Base-by-base conservation (phyloP, 2,329 filamentous ascomycete genomes). In the Microdochium bolleyi region DNA sequence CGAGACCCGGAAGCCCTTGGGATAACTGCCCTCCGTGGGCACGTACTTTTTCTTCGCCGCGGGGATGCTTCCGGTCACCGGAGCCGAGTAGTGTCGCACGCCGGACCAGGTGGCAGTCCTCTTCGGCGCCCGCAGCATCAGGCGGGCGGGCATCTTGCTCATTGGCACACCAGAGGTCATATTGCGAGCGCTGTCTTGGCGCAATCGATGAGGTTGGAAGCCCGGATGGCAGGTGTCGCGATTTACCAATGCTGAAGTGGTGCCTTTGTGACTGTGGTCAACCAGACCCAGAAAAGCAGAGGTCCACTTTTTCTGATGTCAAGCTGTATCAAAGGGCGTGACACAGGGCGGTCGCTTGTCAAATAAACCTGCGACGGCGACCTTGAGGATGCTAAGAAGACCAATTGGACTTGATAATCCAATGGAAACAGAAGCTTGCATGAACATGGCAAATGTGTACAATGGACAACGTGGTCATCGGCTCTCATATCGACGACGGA, bases 41-140 rank as follows among this genome's bases (percentile, higher is more conserved):
- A 97, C 83, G 70, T 95, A 96, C 71, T 95, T 95, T 69, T 86
- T 82, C 76, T 97, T 99, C 54, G 87, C 82, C 16, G 81, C 79
- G 1, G 92, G 91, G 54, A 95, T 76, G 32, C 73, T 68, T 52
- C 76, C 74, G 60, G 78, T 75, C 51, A 76, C 72, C 2, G 82
- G 80, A 19, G 81, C 82, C 49, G 83, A 82, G 63, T 87, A 87
- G 57, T 66, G 64, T 54, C 80, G 76, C 25, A 69, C 60, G 37
- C 48, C 48, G 10, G 24, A 11, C 11, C 24, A 3, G 9, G 25
- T 3, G 13, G 19, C 19, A 19, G 41, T 19, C 19, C 41, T 16
- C 19, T 11, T 22, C 8, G 48, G 11, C 7, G 48, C 22, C 48
- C 25, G 48, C 48, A 27, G 48, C 48, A 25, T 14, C 24, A 49